Conservation (phyloP, 208 protist genomes). For the Lotmaria passim region DNA sequence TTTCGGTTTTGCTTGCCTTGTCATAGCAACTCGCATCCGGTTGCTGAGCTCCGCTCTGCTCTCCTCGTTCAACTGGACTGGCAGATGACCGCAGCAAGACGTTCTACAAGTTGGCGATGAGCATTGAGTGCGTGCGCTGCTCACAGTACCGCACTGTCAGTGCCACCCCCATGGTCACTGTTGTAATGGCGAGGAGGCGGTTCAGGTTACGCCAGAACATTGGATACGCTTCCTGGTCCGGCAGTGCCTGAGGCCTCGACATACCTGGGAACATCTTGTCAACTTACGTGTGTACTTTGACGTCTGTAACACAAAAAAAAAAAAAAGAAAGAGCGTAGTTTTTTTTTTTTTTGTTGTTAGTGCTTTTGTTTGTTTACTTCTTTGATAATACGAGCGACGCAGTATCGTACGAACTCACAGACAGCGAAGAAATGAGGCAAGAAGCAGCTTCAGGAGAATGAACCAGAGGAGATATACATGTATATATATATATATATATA, state of each 20-base stretch:
- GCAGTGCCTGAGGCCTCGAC: conserved; percentile 71
- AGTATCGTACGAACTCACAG: no score
- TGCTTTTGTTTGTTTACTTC: no score
- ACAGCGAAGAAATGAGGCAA: background rate
- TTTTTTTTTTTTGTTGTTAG: no score
- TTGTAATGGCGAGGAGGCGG: conserved; percentile 60
- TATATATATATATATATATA: conserved; percentile 18
- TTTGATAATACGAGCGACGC: no score
- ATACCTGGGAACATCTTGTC: conserved; percentile 79
- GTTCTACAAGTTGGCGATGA: conserved; percentile 59
- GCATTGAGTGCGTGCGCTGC: conserved; percentile 52
- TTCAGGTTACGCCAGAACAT: conserved; percentile 82
- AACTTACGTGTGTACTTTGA: background rate
- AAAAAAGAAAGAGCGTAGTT: conserved; percentile 12
- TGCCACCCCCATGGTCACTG: conserved; percentile 49
- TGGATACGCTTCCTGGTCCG: conserved; percentile 66
- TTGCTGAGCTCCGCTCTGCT: no score
- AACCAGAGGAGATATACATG: no score
- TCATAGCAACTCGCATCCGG: no score
- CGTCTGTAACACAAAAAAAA: background rate
- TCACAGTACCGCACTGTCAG: conserved; percentile 75
- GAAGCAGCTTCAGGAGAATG: no score
- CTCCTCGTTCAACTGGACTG: background rate
- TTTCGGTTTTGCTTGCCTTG: no score
- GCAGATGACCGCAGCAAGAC: background rate